A percentile compares a stretch with the other conserved stretches of the same genome.
phyloP scores from a whole-genome alignment of 768 basidiomycete species.

The Psilocybe cubensis region DNA sequence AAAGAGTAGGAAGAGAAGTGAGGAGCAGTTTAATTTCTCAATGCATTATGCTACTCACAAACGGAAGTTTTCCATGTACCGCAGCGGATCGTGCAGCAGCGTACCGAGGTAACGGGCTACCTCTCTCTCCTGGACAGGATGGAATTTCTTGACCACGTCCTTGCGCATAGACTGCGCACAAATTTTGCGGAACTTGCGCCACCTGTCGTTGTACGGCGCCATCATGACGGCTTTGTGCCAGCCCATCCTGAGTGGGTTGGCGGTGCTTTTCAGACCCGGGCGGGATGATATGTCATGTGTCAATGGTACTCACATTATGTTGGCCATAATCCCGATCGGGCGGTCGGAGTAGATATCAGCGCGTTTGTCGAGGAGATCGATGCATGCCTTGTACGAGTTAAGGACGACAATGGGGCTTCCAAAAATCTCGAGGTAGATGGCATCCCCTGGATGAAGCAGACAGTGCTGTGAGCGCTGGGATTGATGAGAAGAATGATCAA shows the following conservation, averaged over 20 bases:
- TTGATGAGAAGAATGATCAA: not conserved
- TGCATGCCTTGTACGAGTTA: slow-evolving; percentile 25
- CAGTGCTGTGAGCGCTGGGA: not conserved
- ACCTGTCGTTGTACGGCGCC: slow-evolving; percentile 28
- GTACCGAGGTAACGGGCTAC: slow-evolving; percentile 21
- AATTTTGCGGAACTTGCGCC: slow-evolving; percentile 30
- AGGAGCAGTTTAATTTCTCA: not conserved
- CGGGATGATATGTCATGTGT: not conserved
- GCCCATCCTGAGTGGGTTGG: slow-evolving; percentile 27
- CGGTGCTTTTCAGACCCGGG: too few relatives aligned
- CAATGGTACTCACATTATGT: slow-evolving; percentile 13
- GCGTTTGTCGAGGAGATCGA: slow-evolving; percentile 31
- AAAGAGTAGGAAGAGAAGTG: not conserved
- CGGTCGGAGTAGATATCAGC: slow-evolving; percentile 32
- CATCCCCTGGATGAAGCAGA: slow-evolving; percentile 18
- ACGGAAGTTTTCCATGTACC: slow-evolving; percentile 28
- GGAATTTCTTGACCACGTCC: slow-evolving; percentile 24
- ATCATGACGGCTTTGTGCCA: slow-evolving; percentile 25
- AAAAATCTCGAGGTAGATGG: slow-evolving; percentile 29
- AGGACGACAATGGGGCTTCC: slow-evolving; percentile 29
- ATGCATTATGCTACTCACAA: slow-evolving; percentile 22
- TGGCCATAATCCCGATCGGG: slow-evolving; percentile 20
- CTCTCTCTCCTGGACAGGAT: slow-evolving; percentile 25
- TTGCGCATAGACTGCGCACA: slow-evolving; percentile 27
- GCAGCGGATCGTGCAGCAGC: slow-evolving; percentile 22